Evolutionary conservation across 345 rosid species (phyloP).

Genomic region (Hibiscus mutabilis): DNA sequence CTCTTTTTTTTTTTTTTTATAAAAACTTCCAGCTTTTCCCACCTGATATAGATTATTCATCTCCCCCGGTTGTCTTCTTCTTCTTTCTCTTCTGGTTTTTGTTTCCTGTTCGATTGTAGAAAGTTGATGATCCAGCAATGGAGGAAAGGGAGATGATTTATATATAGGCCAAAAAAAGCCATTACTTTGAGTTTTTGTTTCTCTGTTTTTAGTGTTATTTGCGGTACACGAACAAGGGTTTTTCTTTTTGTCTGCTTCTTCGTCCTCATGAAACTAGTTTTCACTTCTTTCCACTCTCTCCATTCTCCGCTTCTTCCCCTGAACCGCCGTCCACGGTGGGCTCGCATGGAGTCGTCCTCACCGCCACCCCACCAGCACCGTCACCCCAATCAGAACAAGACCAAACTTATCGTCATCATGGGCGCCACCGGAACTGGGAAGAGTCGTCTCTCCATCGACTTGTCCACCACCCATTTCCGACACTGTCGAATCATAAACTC

Average conservation of each 20-base stretch:
- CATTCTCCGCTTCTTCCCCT: slow-evolving; percentile 3
- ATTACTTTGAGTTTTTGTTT: background rate
- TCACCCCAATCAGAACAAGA: slow-evolving; percentile 23
- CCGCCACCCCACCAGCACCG: slow-evolving; percentile 1
- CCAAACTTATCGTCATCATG: slow-evolving; percentile 65
- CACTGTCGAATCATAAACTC: slow-evolving; percentile 70
- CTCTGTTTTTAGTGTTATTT: background rate
- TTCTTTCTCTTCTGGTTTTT: no score
- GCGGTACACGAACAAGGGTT: background rate
- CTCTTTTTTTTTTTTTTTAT: no score
- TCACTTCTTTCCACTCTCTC: slow-evolving; percentile 1
- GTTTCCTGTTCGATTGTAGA: background rate
- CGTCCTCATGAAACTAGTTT: background rate
- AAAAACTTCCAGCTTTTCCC: background rate
- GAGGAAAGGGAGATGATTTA: background rate
- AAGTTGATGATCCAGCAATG: background rate
- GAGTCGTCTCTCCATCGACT: slow-evolving; percentile 71
- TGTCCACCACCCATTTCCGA: slow-evolving; percentile 40
- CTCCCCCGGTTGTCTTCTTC: background rate
- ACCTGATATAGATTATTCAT: background rate
- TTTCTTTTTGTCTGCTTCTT: background rate
- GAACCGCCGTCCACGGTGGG: background rate
- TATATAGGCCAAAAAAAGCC: background rate
- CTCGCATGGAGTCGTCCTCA: slow-evolving; percentile 17
- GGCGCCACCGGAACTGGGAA: slow-evolving; percentile 93